Conservation (phyloP, 306 rosid genomes). For the Fragaria iinumae region DNA sequence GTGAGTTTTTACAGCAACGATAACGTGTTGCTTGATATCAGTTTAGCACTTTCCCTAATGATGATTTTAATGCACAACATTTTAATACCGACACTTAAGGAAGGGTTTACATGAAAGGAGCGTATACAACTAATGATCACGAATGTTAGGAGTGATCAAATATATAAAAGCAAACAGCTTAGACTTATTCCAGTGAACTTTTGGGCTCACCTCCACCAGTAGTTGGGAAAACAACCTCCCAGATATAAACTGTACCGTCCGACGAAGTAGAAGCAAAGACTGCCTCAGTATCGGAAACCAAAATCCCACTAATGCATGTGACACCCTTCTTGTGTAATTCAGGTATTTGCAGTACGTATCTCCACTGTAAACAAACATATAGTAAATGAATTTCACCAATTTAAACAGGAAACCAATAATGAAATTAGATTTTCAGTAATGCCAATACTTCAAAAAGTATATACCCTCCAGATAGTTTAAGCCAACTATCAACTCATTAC, state of each 20-base stretch:
- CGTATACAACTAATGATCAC: background rate
- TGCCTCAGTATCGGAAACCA: conserved; percentile 72
- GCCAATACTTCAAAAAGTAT: background rate
- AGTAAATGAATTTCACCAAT: conserved; percentile 1
- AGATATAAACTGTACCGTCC: conserved; percentile 58
- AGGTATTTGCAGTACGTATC: conserved; percentile 64
- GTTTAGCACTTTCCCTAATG: background rate
- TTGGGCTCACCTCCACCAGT: conserved; percentile 48
- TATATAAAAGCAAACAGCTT: conserved; percentile 4
- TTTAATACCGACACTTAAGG: background rate
- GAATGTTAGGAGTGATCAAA: background rate
- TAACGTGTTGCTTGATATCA: background rate
- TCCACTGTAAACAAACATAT: conserved; percentile 54
- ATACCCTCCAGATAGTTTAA: background rate
- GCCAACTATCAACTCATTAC: background rate
- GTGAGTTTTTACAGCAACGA: background rate
- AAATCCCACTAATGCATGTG: conserved; percentile 82
- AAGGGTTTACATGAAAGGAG: background rate
- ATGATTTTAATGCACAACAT: background rate
- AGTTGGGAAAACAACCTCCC: conserved; percentile 69
- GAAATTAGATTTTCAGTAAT: background rate
- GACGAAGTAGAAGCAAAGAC: conserved; percentile 84
- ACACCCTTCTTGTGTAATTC: conserved; percentile 87
- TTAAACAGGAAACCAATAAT: conserved; percentile 18
- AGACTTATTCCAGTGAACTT: conserved; percentile 1